These are phyloP conservation scores for Emmonsia crescens DNA, from an alignment of 2,329 filamentous ascomycete species.

Conservation along the genomic window DNA sequence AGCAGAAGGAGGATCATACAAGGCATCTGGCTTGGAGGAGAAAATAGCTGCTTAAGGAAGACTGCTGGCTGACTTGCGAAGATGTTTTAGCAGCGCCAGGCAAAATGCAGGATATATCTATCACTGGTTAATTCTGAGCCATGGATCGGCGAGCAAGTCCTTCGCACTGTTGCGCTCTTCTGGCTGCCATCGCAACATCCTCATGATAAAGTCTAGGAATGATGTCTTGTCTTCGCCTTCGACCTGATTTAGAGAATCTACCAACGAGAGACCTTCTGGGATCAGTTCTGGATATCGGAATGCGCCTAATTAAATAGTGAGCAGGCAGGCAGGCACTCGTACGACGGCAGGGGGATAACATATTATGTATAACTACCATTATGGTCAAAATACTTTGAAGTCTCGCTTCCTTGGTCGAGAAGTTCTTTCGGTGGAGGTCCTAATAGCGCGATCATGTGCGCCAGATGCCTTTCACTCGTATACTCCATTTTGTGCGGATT, in stretches of 20 bases:
- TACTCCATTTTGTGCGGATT: conserved; percentile 7
- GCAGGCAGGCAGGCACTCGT: not conserved
- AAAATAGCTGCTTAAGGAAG: no score
- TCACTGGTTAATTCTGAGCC: not conserved
- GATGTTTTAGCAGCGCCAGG: not conserved
- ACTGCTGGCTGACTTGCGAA: not conserved
- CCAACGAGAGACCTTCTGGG: conserved; percentile 9
- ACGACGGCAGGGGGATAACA: conserved; percentile 12
- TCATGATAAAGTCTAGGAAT: conserved; percentile 22
- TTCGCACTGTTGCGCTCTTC: conserved; percentile 22
- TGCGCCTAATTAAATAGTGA: conserved; percentile 14
- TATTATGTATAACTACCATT: no score
- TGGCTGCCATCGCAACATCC: conserved; percentile 26
- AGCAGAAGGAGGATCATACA: no score
- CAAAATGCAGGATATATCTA: not conserved
- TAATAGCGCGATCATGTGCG: conserved; percentile 11
- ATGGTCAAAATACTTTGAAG: conserved; percentile 15
- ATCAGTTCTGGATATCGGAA: conserved; percentile 1
- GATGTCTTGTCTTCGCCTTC: conserved; percentile 21
- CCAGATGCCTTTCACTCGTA: conserved; percentile 14
- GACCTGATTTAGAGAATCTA: conserved; percentile 11
- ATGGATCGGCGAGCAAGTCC: conserved; percentile 22
- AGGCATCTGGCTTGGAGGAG: no score
- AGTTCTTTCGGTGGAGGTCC: conserved; percentile 11
- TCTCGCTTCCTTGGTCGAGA: conserved; percentile 7